Conservation (phyloP, 805 yeast species). For the Yarrowia sp. region DNA sequence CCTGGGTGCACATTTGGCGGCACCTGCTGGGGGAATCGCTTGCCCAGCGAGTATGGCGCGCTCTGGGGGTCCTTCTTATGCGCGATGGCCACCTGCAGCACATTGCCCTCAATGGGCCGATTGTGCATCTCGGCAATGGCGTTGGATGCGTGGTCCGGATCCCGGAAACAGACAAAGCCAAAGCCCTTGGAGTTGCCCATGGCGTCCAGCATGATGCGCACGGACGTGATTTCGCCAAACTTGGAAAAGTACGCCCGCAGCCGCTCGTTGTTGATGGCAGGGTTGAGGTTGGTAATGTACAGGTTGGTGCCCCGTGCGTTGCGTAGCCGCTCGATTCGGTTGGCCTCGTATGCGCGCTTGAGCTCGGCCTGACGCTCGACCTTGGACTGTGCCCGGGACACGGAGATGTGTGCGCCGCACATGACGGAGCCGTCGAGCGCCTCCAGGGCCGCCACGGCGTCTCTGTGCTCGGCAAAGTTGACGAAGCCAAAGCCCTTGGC, state of each 20-base stretch:
- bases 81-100: constrained; percentile 69
- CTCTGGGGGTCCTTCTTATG: constrained; percentile 48
- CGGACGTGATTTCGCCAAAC: constrained; percentile 53
- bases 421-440: constrained; percentile 47
- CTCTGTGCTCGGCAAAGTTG: constrained; percentile 45
- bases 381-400: constrained; percentile 49
- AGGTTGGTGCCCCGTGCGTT: constrained; percentile 66
- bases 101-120: constrained; percentile 48
- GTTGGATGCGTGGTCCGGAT: constrained; percentile 60
- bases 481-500: constrained; percentile 57
- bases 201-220: constrained; percentile 52
- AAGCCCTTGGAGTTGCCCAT: constrained; percentile 64
- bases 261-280: constrained; percentile 53
- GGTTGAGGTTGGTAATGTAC: constrained; percentile 63
- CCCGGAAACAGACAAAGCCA: constrained; percentile 74
- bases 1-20: background rate
- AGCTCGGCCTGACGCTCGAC: constrained; percentile 34
- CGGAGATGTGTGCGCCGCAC: constrained; percentile 38
- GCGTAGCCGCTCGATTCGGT: constrained; percentile 33
- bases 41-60: constrained; percentile 1
- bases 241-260: constrained; percentile 43
- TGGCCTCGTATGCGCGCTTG: constrained; percentile 27
- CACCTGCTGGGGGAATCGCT: background rate
- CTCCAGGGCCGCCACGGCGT: constrained; percentile 47
- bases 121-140: constrained; percentile 67